Conservation (phyloP, 768 basidiomycete species). For the Stropharia rugosoannulata region DNA sequence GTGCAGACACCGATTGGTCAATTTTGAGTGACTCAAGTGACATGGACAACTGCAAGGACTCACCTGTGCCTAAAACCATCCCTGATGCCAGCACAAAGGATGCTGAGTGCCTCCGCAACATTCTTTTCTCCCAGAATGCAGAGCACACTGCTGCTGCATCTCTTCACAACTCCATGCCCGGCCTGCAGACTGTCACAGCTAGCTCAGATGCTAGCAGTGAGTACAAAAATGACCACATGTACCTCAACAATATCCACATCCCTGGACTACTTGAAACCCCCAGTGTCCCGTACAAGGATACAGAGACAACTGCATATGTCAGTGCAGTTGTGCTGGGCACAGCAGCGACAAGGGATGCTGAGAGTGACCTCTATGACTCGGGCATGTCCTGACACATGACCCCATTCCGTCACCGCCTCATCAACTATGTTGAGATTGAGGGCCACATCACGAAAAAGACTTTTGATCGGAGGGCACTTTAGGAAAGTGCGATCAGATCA, state of each 20-base stretch:
- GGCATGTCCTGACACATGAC: too few species aligned
- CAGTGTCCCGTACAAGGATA: not conserved
- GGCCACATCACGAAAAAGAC: too few species aligned
- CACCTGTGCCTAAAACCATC: not conserved
- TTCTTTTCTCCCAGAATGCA: not conserved
- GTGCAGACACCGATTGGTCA: too few species aligned
- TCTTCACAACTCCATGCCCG: not conserved
- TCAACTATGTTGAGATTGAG: conserved; percentile 16
- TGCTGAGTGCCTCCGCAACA: not conserved
- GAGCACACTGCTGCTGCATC: not conserved
- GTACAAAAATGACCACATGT: not conserved
- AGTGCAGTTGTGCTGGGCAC: not conserved
- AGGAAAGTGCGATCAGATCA: too few species aligned
- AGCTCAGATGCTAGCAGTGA: not conserved
- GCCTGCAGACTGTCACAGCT: not conserved
- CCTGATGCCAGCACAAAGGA: not conserved
- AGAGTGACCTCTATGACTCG: not conserved
- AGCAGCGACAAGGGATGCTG: not conserved
- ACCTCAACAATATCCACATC: not conserved
- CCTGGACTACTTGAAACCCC: not conserved
- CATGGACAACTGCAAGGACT: not conserved
- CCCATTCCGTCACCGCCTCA: not conserved
- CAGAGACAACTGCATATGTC: not conserved
- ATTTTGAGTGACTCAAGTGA: not conserved
- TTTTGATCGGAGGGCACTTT: too few species aligned